Conservation (phyloP, 306 rosid species). For the Castanea mollissima region DNA sequence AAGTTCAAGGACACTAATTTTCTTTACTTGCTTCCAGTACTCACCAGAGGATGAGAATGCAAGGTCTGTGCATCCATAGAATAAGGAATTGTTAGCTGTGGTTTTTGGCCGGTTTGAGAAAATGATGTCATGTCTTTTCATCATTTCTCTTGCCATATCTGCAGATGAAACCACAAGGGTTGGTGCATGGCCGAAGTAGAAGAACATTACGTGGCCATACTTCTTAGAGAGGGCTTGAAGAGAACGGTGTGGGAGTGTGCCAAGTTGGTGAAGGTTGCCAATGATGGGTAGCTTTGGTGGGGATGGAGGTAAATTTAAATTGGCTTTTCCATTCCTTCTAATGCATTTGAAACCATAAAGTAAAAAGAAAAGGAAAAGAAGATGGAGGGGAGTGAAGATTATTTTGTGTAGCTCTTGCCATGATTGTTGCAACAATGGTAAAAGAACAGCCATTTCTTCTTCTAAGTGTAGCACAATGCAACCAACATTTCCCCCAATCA, state of each 20-base stretch:
- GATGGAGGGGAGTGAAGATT: background rate
- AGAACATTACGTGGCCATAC: slow-evolving; percentile 12
- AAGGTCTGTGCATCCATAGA: slow-evolving; percentile 19
- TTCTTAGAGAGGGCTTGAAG: background rate
- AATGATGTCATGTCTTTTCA: slow-evolving; percentile 26
- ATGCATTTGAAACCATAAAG: background rate
- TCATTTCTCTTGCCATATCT: slow-evolving; percentile 19
- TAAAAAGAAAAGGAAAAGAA: background rate
- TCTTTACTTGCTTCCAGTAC: slow-evolving; percentile 18
- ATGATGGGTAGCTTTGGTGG: slow-evolving; percentile 11
- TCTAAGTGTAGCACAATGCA: background rate
- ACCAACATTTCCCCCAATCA: too few species aligned
- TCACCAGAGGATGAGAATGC: slow-evolving; percentile 9
- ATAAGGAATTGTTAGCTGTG: background rate
- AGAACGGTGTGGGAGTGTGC: slow-evolving; percentile 19
- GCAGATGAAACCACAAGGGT: slow-evolving; percentile 31
- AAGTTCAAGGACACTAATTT: slow-evolving; percentile 1
- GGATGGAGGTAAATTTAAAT: slow-evolving; percentile 4
- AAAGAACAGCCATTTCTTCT: background rate
- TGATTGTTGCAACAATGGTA: background rate
- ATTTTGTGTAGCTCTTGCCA: background rate
- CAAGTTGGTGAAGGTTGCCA: slow-evolving; percentile 31
- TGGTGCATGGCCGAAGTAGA: slow-evolving; percentile 6
- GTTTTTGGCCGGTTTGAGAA: slow-evolving; percentile 21
- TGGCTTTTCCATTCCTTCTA: background rate